Percentiles rank a stretch among this genome's conserved stretches.
Conservation (phyloP, 73 alveolate genomes). For the Uronychia binucleata region DNA sequence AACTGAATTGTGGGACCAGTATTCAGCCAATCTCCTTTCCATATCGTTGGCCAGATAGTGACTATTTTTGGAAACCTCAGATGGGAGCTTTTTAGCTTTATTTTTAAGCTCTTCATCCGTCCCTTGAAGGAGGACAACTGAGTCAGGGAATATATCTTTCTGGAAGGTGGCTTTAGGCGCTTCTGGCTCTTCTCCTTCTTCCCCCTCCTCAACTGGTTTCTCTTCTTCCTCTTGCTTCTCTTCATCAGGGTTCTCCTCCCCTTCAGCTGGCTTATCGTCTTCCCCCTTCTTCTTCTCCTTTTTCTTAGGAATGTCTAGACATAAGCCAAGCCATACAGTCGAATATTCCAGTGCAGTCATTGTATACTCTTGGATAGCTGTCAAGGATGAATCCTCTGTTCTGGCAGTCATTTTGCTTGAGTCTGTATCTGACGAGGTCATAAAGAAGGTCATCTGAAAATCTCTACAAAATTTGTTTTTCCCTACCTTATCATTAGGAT, state of each 20-base stretch:
- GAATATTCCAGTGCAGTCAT: constrained; percentile 78
- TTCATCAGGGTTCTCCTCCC: constrained; percentile 62
- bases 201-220: constrained; percentile 51
- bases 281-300: constrained; percentile 33
- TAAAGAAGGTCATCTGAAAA: constrained; percentile 78
- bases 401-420: constrained; percentile 74
- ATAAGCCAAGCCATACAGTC: constrained; percentile 20
- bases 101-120: constrained; percentile 18
- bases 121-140: constrained; percentile 49
- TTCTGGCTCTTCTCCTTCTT: constrained; percentile 67
- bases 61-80: constrained; percentile 67
- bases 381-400: constrained; percentile 93
- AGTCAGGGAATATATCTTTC: constrained; percentile 63
- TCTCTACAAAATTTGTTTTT: no score
- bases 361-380: constrained; percentile 85
- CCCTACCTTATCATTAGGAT: constrained; percentile 54
- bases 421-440: constrained; percentile 79
- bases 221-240: constrained; percentile 30
- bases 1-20: constrained; percentile 58
- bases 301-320: constrained; percentile 47
- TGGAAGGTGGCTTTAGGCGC: constrained; percentile 52
- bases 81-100: constrained; percentile 40
- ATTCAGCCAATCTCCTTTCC: constrained; percentile 70
- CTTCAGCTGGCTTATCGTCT: constrained; percentile 38
- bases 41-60: constrained; percentile 73